Evolutionary conservation across 1,284 basidiomycete species (phyloP).

Genomic region (Entoloma clypeatum): DNA sequence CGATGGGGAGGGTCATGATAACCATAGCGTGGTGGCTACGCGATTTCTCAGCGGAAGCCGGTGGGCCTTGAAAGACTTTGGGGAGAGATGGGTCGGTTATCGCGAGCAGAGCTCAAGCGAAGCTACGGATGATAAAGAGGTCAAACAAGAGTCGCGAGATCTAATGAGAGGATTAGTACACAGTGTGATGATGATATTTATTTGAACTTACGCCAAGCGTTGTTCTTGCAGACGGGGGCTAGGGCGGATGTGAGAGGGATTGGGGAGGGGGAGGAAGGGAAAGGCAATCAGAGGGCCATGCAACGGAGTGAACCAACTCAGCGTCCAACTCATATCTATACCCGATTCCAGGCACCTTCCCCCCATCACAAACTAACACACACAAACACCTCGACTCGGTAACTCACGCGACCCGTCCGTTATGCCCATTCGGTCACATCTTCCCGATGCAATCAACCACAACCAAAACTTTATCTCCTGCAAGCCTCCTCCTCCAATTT

Average conservation of each 20-base stretch:
- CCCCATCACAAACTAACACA: too few species aligned
- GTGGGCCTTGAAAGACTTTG: conserved; percentile 23
- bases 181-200: conserved; percentile 4
- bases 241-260: conserved; percentile 32
- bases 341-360: conserved; percentile 9
- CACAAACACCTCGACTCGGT: too few species aligned
- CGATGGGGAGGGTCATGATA: conserved; percentile 50
- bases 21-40: conserved; percentile 47
- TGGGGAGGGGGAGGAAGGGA: conserved; percentile 4
- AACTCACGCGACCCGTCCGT: too few species aligned
- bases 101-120: conserved; percentile 76
- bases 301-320: conserved; percentile 9
- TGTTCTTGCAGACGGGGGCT: conserved; percentile 75
- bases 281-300: conserved; percentile 23
- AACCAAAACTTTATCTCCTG: too few species aligned
- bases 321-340: conserved; percentile 16
- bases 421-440: too few species aligned
- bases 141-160: conserved; percentile 96
- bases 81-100: conserved; percentile 25
- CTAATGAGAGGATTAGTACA: conserved; percentile 33
- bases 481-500: too few species aligned
- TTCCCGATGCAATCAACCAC: too few species aligned
- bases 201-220: conserved; percentile 62
- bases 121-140: conserved; percentile 49
- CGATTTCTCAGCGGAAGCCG: conserved; percentile 60